Evolutionary conservation across 768 basidiomycete species (phyloP).

Genomic region (Heimioporus sp.): DNA sequence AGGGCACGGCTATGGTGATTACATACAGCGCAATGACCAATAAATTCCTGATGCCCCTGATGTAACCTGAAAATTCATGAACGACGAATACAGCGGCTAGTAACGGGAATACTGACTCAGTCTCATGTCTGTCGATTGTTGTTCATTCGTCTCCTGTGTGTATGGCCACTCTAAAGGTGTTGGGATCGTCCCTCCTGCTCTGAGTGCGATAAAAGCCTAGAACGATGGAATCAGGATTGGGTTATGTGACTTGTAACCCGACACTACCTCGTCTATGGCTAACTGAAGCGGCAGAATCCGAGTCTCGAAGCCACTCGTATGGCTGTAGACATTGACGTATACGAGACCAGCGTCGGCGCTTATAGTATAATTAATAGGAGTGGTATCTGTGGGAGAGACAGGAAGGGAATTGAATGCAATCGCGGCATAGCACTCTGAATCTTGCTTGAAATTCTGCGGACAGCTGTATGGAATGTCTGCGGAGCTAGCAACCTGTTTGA

Average conservation of each 20-base stretch:
- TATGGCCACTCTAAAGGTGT: constrained; percentile 75
- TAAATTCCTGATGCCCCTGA: constrained; percentile 57
- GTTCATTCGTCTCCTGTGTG: constrained; percentile 61
- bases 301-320: constrained; percentile 66
- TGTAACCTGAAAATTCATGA: constrained; percentile 44
- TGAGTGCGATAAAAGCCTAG: constrained; percentile 71
- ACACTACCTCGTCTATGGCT: constrained; percentile 63
- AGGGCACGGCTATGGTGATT: background rate
- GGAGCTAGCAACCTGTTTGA: constrained; percentile 48
- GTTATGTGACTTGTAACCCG: background rate
- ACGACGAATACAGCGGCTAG: constrained; percentile 2
- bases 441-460: constrained; percentile 70
- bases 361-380: constrained; percentile 65
- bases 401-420: constrained; percentile 62
- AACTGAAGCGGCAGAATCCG: constrained; percentile 73
- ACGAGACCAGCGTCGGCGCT: constrained; percentile 61
- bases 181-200: constrained; percentile 52
- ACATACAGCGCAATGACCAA: constrained; percentile 67
- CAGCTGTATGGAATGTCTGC: constrained; percentile 55
- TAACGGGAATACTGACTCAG: constrained; percentile 42
- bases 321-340: constrained; percentile 62
- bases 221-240: background rate
- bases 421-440: constrained; percentile 70
- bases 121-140: constrained; percentile 54
- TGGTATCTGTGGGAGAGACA: constrained; percentile 24